A percentile compares a stretch with the other conserved stretches of the same genome.
These are phyloP conservation scores for Aspergillus panamensis DNA, from an alignment of 495 filamentous ascomycete genomes.

Conservation along the genomic window DNA sequence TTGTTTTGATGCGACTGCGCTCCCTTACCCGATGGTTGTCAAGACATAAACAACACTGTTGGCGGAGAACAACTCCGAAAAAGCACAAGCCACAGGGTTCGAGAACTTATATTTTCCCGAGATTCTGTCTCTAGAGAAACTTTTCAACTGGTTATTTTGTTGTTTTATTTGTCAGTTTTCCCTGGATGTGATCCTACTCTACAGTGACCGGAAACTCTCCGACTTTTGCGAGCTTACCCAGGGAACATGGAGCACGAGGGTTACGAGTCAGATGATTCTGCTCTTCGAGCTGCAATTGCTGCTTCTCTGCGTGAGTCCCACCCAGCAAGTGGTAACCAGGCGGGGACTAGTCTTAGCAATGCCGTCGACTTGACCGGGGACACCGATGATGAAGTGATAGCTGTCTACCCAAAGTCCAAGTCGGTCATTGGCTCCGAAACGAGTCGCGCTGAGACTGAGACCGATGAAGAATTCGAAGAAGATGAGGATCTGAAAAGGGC, in stretches of 20 bases:
- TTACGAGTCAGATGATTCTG: slow-evolving; percentile 18
- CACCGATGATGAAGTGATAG: slow-evolving; percentile 30
- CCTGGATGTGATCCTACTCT: no score
- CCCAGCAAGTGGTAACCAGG: neutral
- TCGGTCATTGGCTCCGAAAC: slow-evolving; percentile 37
- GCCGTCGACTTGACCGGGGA: slow-evolving; percentile 39
- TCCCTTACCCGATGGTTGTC: neutral
- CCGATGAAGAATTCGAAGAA: slow-evolving; percentile 19
- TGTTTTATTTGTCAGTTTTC: no score
- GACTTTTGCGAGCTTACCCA: no score
- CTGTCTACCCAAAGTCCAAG: slow-evolving; percentile 34
- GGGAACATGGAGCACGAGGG: slow-evolving; percentile 21
- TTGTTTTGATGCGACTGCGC: neutral
- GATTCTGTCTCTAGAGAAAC: neutral
- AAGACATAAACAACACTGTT: neutral
- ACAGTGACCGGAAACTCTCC: no score
- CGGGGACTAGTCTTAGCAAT: neutral
- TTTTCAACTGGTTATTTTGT: no score
- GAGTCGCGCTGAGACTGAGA: slow-evolving; percentile 20
- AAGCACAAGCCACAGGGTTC: neutral
- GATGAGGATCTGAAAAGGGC: slow-evolving; percentile 51
- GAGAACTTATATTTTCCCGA: neutral
- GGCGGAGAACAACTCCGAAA: neutral
- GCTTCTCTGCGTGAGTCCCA: slow-evolving; percentile 75
- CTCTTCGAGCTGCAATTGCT: slow-evolving; percentile 51